A percentile compares a stretch with the other conserved stretches of the same genome.
phyloP scores from a whole-genome alignment of 1,284 basidiomycete species.

The Leccinum huronense region DNA sequence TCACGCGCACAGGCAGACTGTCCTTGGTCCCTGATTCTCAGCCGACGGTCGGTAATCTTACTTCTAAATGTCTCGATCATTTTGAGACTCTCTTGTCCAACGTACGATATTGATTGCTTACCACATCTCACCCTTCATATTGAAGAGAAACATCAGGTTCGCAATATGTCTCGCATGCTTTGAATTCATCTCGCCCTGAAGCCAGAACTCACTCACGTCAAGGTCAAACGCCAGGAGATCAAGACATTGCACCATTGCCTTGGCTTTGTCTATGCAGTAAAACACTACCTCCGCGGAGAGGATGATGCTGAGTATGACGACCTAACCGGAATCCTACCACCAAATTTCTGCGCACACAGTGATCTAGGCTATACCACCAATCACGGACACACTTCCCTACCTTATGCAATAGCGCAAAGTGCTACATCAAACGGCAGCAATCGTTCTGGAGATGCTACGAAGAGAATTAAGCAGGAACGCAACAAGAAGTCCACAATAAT shows the following conservation, averaged over 20 bases:
- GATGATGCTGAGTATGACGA: constrained; percentile 69
- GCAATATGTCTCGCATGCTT: constrained; percentile 63
- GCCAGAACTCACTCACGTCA: constrained; percentile 46
- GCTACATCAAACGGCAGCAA: constrained; percentile 25
- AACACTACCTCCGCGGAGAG: constrained; percentile 77
- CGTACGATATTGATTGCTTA: constrained; percentile 41
- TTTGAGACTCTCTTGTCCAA: constrained; percentile 67
- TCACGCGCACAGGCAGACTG: constrained; percentile 13
- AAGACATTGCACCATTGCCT: constrained; percentile 68
- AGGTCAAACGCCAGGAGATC: constrained; percentile 70
- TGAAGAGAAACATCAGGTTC: constrained; percentile 39
- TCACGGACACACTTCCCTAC: constrained; percentile 23
- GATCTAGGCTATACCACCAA: constrained; percentile 41
- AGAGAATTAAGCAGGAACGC: constrained; percentile 61
- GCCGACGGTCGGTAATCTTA: neutral
- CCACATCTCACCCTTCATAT: constrained; percentile 1
- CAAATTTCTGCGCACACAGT: constrained; percentile 49
- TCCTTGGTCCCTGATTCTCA: constrained; percentile 11
- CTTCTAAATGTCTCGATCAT: constrained; percentile 1
- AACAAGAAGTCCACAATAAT: constrained; percentile 54
- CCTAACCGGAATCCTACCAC: constrained; percentile 63
- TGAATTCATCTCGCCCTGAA: constrained; percentile 74
- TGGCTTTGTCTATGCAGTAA: constrained; percentile 67
- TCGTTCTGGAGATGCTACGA: constrained; percentile 59
- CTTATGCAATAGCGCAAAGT: constrained; percentile 45